Conservation (phyloP, 495 filamentous ascomycete species). For the Podospora bellae-mahoneyi region DNA sequence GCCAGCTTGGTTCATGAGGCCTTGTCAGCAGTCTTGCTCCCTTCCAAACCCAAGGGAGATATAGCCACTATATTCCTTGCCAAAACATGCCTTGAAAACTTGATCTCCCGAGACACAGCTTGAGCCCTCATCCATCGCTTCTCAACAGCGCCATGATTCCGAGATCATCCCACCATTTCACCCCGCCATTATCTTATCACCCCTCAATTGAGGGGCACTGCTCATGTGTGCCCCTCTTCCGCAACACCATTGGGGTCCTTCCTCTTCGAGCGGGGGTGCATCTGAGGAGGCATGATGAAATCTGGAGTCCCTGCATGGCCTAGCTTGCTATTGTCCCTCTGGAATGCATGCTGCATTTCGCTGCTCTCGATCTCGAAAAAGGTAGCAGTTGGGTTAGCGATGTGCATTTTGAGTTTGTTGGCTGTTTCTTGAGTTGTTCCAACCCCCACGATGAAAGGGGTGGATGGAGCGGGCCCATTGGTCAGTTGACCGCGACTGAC, state of each 20-base stretch:
- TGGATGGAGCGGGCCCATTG: conserved; percentile 20
- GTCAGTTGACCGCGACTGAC: conserved; percentile 17
- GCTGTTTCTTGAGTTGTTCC: neutral
- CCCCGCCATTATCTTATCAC: conserved; percentile 31
- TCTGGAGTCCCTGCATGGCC: neutral
- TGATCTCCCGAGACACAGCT: neutral
- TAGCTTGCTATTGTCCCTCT: neutral
- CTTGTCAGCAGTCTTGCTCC: neutral
- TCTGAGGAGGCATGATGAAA: neutral
- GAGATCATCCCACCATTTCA: neutral
- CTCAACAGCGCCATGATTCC: conserved; percentile 4
- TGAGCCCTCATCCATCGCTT: conserved; percentile 2
- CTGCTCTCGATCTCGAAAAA: neutral
- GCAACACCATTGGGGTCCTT: neutral
- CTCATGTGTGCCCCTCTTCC: conserved; percentile 8
- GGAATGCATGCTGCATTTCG: neutral
- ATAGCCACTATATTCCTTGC: too few relatives aligned
- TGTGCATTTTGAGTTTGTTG: neutral
- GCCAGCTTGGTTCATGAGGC: neutral
- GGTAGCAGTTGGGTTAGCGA: neutral
- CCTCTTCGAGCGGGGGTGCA: neutral
- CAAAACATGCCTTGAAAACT: neutral
- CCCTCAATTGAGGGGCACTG: conserved; percentile 24
- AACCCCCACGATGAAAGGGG: conserved; percentile 8
- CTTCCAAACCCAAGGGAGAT: neutral